phyloP scores from a whole-genome alignment of 352 stramenopile genomes.

The Phytophthora chlamydospora region DNA sequence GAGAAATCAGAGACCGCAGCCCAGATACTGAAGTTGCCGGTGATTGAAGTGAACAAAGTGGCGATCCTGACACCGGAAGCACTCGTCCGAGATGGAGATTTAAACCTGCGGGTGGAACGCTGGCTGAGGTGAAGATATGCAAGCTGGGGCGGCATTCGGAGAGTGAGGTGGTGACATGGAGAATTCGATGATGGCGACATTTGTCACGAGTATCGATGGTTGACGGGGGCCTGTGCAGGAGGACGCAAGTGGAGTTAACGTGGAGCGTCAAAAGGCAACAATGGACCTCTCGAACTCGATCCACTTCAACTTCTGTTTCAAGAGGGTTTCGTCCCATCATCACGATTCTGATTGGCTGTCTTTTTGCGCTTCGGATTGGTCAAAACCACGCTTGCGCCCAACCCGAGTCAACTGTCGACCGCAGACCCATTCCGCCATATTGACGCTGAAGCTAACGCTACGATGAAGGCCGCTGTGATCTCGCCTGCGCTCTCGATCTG shows the following conservation, averaged over 20 bases:
- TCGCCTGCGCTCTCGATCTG: conserved; percentile 67
- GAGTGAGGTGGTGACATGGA: no score
- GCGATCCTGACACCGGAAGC: not conserved
- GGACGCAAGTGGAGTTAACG: no score
- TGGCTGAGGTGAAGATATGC: not conserved
- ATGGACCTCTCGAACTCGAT: conserved; percentile 7
- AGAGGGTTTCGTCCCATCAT: conserved; percentile 22
- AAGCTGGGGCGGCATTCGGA: no score
- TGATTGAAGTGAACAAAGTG: not conserved
- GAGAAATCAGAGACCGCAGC: not conserved
- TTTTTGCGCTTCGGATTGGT: conserved; percentile 12
- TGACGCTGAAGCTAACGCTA: conserved; percentile 16
- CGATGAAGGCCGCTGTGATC: conserved; percentile 67
- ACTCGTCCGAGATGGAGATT: not conserved
- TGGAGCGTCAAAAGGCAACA: no score
- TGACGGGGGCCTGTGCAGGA: no score
- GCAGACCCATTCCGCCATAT: conserved; percentile 14
- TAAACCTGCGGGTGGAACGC: not conserved
- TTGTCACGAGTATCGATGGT: no score
- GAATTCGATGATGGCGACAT: no score
- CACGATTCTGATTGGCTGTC: conserved; percentile 2
- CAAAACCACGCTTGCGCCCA: conserved; percentile 17
- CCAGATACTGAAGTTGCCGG: not conserved
- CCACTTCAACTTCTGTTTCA: conserved; percentile 21
- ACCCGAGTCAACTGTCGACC: not conserved